phyloP scores from a whole-genome alignment of 805 yeast species.

The Myxozyma nipponensis region DNA sequence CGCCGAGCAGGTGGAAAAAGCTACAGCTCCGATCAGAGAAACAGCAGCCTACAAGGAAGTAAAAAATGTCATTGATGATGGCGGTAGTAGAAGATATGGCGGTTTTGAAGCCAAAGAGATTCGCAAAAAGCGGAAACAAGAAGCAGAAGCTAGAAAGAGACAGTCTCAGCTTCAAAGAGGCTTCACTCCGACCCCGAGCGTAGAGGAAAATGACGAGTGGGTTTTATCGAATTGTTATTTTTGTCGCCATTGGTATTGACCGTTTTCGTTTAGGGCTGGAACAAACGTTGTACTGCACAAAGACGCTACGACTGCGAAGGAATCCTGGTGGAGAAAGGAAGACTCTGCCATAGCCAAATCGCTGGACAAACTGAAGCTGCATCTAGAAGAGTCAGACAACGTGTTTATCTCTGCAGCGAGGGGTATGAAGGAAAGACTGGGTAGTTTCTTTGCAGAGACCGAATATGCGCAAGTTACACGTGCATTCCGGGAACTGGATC shows the following conservation, averaged over 20 bases:
- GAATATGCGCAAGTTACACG: slow-evolving; percentile 91
- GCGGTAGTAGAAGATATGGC: slow-evolving; percentile 84
- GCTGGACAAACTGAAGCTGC: slow-evolving; percentile 56
- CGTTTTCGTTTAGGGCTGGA: slow-evolving; percentile 65
- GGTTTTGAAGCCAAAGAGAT: slow-evolving; percentile 83
- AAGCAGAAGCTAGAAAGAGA: slow-evolving; percentile 31
- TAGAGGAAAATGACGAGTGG: slow-evolving; percentile 53
- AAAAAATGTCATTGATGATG: slow-evolving; percentile 84
- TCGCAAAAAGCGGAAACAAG: slow-evolving; percentile 68
- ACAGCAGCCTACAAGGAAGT: slow-evolving; percentile 88
- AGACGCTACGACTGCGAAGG: slow-evolving; percentile 63
- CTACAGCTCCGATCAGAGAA: slow-evolving; percentile 87
- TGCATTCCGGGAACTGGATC: slow-evolving; percentile 84
- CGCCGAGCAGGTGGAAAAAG: slow-evolving; percentile 63
- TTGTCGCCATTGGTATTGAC: slow-evolving; percentile 46
- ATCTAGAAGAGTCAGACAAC: slow-evolving; percentile 84
- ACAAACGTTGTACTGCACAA: slow-evolving; percentile 77
- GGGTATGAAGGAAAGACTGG: slow-evolving; percentile 71
- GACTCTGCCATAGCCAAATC: slow-evolving; percentile 67
- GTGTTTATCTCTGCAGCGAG: slow-evolving; percentile 79
- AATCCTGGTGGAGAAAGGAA: slow-evolving; percentile 58
- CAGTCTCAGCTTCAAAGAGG: slow-evolving; percentile 53
- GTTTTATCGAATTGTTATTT: background rate
- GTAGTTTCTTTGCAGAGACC: slow-evolving; percentile 91
- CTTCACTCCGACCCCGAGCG: slow-evolving; percentile 51